Evolutionary conservation across 2,329 filamentous ascomycete genomes (phyloP), one percentile per base, ranked within the genome.

Genomic region (Capronia epimyces): DNA sequence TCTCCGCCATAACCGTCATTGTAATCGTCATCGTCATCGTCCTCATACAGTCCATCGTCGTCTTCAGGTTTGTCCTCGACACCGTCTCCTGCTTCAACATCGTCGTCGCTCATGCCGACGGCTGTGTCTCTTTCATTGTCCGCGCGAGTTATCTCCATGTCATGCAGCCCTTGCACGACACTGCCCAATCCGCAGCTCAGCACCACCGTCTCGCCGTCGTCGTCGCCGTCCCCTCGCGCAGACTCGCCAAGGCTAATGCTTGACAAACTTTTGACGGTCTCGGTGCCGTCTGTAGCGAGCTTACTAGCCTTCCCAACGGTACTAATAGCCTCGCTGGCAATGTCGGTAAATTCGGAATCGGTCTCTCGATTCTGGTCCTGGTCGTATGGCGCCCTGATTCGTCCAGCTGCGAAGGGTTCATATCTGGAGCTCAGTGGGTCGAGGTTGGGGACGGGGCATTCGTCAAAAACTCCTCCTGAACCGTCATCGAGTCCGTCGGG

Each of bases 401-500:
- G 48, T 8, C 52, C 52, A 3, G 52, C 43, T 2, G 34, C 25
- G 29, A 55, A 55, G 16, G 27, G 15, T 36, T 51, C 49, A 9
- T 45, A 25, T 18, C 21, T 20, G 8, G 32, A 27, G n/a, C 22
- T 47, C 13, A 29, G 22, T 10, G 56, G 47, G 22, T 69, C 65
- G 24, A 66, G 41, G 13, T 64, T 49, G 3, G 68, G 67, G 16
- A 69, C 63, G 16, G 64, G 55, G 5, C 63, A 62, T 39, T 70
- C 68, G 0, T 64, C 65, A 56, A 73, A 79, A 1, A 78, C 74
- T 12, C 70, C 74, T 2, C 75, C 76, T 0, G 68, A 71, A 0
- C 68, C 76, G 49, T 79, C 76, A 49, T 80, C 76, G 43, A 78
- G 72, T 24, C 73, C 65, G 1, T 76, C 83, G 3, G 78, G 82